Base-by-base conservation (phyloP, 192 early-diverging fungal genomes). In the Backusella circina region DNA sequence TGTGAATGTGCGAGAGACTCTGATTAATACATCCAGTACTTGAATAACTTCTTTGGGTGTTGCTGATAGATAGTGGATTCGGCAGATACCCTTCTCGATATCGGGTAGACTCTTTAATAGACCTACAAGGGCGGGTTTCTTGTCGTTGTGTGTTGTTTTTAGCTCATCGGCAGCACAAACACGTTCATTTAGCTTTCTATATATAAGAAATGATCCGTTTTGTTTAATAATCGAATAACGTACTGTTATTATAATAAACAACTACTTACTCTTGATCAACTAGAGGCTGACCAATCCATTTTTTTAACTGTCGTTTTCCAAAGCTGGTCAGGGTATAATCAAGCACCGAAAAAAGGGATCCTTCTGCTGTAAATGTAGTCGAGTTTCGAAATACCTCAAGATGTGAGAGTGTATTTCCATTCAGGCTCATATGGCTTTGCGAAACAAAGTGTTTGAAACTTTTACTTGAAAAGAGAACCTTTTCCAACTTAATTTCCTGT, bases 251-350 rank as follows among this genome's bases (percentile, higher is more conserved):
- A 12, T 28, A 21, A 28, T 26, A 36, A 68, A 15, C n/a, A 61
- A 30, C 4, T 74, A 61, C 54, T 69, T 78, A 82, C 79, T 78
- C 65, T 5, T 75, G 73, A 73, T 92, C 77, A 3, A 91, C 81
- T 30, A 95, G 78, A 1, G 93, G 93, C 57, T 82, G 82, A 7
- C 84, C 87, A 5, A 93, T 77, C 93, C 93, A 95, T 51, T 88
- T 89, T 71, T 85, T 84, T 35, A 95, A 75, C 57, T 91, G 70
- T 10, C 94, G 72, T 32, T 82, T 44, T 13, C 92, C 94, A 77
- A 94, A 92, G 50, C 80, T 80, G 0, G 92, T 92, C 2, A 61
- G 71, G 6, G 93, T 95, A 73, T 92, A 85, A 74, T 95, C 85
- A 28, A 95, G 71, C 8, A 90, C 80, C 73, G 80, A 83, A 28